Evolutionary conservation across 2,329 filamentous ascomycete species (phyloP).

Genomic region (Xylariaceae sp.): DNA sequence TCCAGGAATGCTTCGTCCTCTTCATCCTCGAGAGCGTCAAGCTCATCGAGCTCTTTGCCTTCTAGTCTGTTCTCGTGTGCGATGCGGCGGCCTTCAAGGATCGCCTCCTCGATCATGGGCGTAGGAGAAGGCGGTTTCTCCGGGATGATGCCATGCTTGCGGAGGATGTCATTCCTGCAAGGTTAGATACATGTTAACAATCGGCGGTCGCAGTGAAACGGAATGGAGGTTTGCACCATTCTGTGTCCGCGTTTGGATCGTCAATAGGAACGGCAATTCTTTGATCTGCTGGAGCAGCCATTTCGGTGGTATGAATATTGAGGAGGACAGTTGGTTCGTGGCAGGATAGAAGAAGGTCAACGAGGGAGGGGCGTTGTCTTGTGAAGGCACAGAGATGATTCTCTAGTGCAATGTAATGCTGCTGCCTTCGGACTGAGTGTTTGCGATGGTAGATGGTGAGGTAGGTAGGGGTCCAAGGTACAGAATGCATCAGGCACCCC

Average conservation of each 20-base stretch:
- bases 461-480: neutral
- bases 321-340: neutral
- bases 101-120: slow-evolving; percentile 90
- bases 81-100: slow-evolving; percentile 72
- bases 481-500: neutral
- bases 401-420: neutral
- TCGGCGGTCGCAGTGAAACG: slow-evolving; percentile 10
- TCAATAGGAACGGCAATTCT: slow-evolving; percentile 78
- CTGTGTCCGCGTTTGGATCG: slow-evolving; percentile 93
- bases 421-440: slow-evolving; percentile 1
- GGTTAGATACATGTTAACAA: slow-evolving; percentile 10
- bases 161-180: slow-evolving; percentile 93
- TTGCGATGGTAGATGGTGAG: neutral
- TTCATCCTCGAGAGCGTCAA: slow-evolving; percentile 88
- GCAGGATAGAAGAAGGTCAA: neutral
- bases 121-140: slow-evolving; percentile 95
- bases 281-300: slow-evolving; percentile 59
- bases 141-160: slow-evolving; percentile 95
- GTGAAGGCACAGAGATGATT: neutral
- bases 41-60: slow-evolving; percentile 88
- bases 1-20: slow-evolving; percentile 92
- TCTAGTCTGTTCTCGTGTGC: slow-evolving; percentile 91
- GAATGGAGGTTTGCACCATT: slow-evolving; percentile 60
- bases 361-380: neutral
- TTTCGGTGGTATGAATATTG: slow-evolving; percentile 27